A percentile compares a stretch with the other conserved stretches of the same genome.
phyloP scores from a whole-genome alignment of 805 yeast species.

The Candida broadrunensis region DNA sequence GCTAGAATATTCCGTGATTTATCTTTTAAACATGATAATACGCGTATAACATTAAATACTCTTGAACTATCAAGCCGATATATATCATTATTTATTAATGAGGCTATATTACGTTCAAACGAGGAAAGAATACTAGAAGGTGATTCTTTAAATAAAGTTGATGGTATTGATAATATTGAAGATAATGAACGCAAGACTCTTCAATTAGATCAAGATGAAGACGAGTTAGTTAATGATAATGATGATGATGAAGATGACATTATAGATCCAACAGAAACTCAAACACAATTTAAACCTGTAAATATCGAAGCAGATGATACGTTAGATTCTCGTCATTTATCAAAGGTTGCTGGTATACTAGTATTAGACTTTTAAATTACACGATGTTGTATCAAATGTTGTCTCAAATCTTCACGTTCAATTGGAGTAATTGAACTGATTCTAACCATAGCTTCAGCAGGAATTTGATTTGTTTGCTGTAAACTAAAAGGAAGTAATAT shows the following conservation, averaged over 20 bases:
- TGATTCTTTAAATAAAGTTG: slow-evolving; percentile 20
- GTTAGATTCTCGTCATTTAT: slow-evolving; percentile 53
- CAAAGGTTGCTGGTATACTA: slow-evolving; percentile 54
- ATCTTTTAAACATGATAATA: slow-evolving; percentile 44
- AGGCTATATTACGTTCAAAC: slow-evolving; percentile 57
- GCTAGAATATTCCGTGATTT: slow-evolving; percentile 52
- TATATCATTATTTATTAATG: slow-evolving; percentile 52
- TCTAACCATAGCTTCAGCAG: no score
- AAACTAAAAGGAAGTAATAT: no score
- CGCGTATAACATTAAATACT: slow-evolving; percentile 48
- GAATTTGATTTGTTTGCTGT: no score
- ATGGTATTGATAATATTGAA: slow-evolving; percentile 27
- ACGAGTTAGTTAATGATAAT: slow-evolving; percentile 7
- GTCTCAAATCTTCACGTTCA: not conserved
- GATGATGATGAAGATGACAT: slow-evolving; percentile 14
- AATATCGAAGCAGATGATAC: slow-evolving; percentile 21
- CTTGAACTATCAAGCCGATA: slow-evolving; percentile 53
- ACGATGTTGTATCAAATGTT: no score
- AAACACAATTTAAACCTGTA: slow-evolving; percentile 14
- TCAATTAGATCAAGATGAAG: slow-evolving; percentile 11
- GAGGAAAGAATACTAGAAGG: slow-evolving; percentile 43
- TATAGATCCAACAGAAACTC: slow-evolving; percentile 15
- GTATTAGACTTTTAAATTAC: slow-evolving; percentile 54
- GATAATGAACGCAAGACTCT: slow-evolving; percentile 8
- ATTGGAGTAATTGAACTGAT: no score